Conservation (phyloP, 345 rosid species). For the Heritiera fomes region DNA sequence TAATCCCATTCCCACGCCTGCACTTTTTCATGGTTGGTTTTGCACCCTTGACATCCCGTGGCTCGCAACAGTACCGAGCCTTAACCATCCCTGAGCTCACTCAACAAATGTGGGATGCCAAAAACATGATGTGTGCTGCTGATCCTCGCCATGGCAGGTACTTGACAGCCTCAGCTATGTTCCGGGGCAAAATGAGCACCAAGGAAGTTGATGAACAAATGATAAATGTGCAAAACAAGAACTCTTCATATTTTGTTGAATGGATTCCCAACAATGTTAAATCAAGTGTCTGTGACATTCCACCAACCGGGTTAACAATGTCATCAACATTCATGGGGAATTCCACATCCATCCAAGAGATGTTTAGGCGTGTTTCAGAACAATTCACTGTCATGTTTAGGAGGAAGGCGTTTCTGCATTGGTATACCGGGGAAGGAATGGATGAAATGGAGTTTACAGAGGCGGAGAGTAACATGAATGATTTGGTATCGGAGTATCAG, state of each 20-base stretch:
- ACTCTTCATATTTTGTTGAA: conserved; percentile 82
- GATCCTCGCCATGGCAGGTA: conserved; percentile 87
- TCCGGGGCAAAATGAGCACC: conserved; percentile 91
- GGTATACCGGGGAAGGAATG: conserved; percentile 97
- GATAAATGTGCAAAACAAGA: conserved; percentile 92
- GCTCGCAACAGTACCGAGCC: conserved; percentile 27
- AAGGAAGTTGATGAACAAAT: conserved; percentile 91
- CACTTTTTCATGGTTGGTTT: conserved; percentile 30
- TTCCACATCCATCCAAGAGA: conserved; percentile 43
- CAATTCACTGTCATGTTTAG: conserved; percentile 38
- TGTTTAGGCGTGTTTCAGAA: conserved; percentile 44
- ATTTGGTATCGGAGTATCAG: conserved; percentile 85
- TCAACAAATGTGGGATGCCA: conserved; percentile 51
- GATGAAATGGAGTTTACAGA: conserved; percentile 96
- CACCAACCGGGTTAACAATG: conserved; percentile 43
- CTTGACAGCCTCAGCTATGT: conserved; percentile 88
- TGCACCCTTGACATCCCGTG: conserved; percentile 25
- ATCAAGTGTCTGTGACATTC: conserved; percentile 46
- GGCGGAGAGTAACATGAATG: conserved; percentile 91
- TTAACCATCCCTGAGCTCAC: conserved; percentile 24
- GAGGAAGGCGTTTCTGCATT: conserved; percentile 38
- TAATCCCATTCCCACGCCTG: conserved; percentile 27
- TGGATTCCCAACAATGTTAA: conserved; percentile 46
- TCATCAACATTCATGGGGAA: conserved; percentile 45
- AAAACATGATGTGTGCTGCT: conserved; percentile 70